Evolutionary conservation across 148 eudicot species (phyloP).

Genomic region (Cornus florida): DNA sequence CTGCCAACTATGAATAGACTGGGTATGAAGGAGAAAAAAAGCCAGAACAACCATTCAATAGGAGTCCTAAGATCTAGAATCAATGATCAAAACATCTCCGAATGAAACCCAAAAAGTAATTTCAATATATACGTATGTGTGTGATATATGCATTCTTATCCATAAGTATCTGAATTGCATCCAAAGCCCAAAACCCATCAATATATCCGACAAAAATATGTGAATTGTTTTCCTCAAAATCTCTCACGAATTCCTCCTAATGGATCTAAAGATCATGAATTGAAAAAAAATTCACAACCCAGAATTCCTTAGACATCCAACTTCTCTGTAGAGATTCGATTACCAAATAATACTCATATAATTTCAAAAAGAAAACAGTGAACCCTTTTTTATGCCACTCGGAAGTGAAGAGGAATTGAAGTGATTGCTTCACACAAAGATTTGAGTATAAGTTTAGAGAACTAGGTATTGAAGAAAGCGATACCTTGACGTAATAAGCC

Average conservation of each 20-base stretch:
- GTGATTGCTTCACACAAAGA: background rate
- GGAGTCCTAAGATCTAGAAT: too few relatives aligned
- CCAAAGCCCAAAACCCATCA: background rate
- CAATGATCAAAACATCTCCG: background rate
- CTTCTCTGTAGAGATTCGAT: background rate
- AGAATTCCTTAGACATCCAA: background rate
- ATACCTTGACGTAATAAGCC: constrained; percentile 84
- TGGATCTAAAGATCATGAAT: background rate
- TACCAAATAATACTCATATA: too few relatives aligned
- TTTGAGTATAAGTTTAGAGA: background rate
- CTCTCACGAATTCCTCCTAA: background rate
- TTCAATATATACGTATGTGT: background rate
- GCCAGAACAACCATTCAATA: background rate
- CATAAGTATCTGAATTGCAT: background rate
- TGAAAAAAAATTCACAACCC: background rate
- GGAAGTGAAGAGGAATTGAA: background rate
- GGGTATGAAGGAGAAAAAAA: background rate
- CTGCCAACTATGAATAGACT: background rate
- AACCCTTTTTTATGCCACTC: too few relatives aligned
- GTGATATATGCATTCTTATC: background rate
- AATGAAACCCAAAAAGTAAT: background rate
- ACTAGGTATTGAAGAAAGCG: background rate
- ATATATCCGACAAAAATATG: background rate
- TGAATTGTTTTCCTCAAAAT: background rate
- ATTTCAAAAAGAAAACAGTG: background rate